Percentiles rank a stretch among this genome's conserved stretches.
Conservation (phyloP, 345 rosid genomes). For the Hypericum androsaemum region DNA sequence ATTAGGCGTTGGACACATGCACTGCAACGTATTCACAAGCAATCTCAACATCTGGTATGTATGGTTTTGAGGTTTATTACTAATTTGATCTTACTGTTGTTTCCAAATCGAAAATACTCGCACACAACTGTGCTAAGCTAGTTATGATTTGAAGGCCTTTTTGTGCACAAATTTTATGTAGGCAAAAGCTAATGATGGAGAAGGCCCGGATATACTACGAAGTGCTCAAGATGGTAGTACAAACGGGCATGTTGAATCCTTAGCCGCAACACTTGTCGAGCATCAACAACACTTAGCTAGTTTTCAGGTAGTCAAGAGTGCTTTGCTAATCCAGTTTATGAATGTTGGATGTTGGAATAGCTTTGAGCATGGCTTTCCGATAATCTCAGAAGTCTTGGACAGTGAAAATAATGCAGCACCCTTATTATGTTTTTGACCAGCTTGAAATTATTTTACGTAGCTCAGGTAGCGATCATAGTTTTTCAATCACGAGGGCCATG, state of each 20-base stretch:
- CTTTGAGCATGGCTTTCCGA: too few species aligned
- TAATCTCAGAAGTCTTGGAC: too few species aligned
- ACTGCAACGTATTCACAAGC: constrained; percentile 93
- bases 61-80: constrained; percentile 11
- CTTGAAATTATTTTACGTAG: constrained; percentile 1
- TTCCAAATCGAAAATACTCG: too few species aligned
- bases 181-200: constrained; percentile 98
- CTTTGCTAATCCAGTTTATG: not conserved
- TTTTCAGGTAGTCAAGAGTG: constrained; percentile 57
- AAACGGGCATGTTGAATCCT: constrained; percentile 85
- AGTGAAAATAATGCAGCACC: too few species aligned
- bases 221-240: constrained; percentile 62
- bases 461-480: constrained; percentile 2
- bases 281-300: constrained; percentile 98
- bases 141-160: not conserved
- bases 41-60: constrained; percentile 89
- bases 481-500: too few species aligned
- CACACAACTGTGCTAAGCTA: too few species aligned
- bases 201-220: constrained; percentile 92
- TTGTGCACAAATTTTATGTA: constrained; percentile 19
- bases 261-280: constrained; percentile 81
- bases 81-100: constrained; percentile 1
- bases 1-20: constrained; percentile 99
- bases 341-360: too few species aligned
- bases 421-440: too few species aligned